Base-by-base conservation (phyloP, 345 rosid species). In the Clarkia xantiana region DNA sequence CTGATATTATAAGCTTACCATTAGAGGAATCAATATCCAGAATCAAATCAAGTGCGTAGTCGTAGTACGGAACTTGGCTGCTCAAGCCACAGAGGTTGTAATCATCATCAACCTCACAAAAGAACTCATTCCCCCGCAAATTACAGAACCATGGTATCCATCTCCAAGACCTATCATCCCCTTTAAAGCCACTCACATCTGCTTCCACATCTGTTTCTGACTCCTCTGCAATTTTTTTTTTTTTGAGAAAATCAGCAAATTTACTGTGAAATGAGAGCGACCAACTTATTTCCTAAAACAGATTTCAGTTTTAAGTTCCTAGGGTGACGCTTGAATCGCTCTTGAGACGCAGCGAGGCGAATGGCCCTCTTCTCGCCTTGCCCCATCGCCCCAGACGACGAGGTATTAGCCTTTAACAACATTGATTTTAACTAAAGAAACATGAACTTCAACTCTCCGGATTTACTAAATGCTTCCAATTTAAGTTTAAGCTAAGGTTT, bases 101-200 rank as follows among this genome's bases (percentile, higher is more conserved):
- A 64, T 90, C 97, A 70, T 90, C 98, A 57, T 91, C 96, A 22
- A 91, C 77, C 61, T 91, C 86, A 59, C n/a, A n/a, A n/a, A n/a
- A n/a, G n/a, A n/a, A n/a, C n/a, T n/a, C 97, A 66, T 90, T 90
- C 16, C 97, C 97, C 47, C 94, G 80, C 23, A 90, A 66, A 58
- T 83, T 90, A 70, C 96, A 90, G 57, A 83, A 90, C 97, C 97
- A 90, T 1, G 89, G 81, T 40, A 86, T 81, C 97, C 97, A 90
- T n/a, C n/a, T n/a, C n/a, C n/a, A n/a, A 17, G 96, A 83, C 0
- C 91, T 76, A 52, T 86, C 98, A 52, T 91, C 97, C 57, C 82
- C 97, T 13, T 86, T 95, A 43, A 95, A 90, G 45, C 94, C 97
- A 62, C 97, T 90, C 16, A 91, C 89, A 53, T 91, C 94, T 8